Conservation (phyloP, 2,329 filamentous ascomycete species). For the Zymoseptoria crescenta region DNA sequence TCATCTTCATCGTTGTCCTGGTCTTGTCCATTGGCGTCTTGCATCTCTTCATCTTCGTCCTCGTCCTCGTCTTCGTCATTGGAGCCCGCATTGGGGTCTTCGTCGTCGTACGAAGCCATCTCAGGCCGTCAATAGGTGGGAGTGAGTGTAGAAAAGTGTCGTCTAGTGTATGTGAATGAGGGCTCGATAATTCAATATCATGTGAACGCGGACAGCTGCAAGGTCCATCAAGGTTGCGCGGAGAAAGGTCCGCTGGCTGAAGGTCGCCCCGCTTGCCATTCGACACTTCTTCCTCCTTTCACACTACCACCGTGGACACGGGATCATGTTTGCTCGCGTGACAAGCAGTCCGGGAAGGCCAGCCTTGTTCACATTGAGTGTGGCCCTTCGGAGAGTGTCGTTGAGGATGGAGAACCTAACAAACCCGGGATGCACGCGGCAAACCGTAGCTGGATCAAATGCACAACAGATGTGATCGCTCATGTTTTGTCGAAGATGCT, state of each 20-base stretch:
- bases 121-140: background rate
- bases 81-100: constrained; percentile 27
- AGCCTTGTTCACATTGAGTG: background rate
- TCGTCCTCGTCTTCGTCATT: constrained; percentile 40
- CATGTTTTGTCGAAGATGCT: background rate
- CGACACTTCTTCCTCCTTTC: background rate
- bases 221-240: background rate
- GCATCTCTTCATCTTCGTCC: constrained; percentile 39
- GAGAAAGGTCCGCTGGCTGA: background rate
- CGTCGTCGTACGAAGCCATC: constrained; percentile 41
- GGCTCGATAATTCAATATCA: background rate
- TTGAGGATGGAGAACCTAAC: background rate
- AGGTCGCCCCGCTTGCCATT: background rate
- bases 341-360: background rate
- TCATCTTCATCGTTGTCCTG: constrained; percentile 32
- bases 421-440: background rate
- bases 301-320: background rate
- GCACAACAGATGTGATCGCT: background rate
- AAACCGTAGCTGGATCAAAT: background rate
- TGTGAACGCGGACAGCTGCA: background rate
- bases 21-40: constrained; percentile 34
- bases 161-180: background rate
- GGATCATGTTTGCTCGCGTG: background rate
- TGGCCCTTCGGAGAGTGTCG: background rate
- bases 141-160: background rate